A percentile compares a stretch with the other conserved stretches of the same genome.
Conservation (phyloP, 2,329 filamentous ascomycete genomes). For the Pseudofabraea citricarpa region DNA sequence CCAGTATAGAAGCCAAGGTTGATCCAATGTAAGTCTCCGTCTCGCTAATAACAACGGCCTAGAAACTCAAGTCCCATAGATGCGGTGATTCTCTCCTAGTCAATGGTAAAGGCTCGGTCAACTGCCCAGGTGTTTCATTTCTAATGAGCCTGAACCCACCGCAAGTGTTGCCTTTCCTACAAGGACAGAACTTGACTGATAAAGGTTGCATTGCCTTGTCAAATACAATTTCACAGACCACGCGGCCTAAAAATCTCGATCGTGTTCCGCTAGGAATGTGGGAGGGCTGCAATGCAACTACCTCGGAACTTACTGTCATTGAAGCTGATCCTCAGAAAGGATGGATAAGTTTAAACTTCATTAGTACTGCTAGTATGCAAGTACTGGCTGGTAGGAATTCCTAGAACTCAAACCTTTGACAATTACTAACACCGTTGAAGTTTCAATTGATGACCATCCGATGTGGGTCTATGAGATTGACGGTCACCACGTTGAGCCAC, state of each 20-base stretch:
- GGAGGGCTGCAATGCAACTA: slow-evolving; percentile 19
- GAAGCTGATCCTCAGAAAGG: slow-evolving; percentile 27
- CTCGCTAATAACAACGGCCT: no score
- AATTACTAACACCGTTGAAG: slow-evolving; percentile 18
- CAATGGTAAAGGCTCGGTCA: slow-evolving; percentile 17
- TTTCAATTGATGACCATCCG: slow-evolving; percentile 38
- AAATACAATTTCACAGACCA: slow-evolving; percentile 13
- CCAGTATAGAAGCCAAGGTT: no score
- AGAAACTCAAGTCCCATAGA: background rate
- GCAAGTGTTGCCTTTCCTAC: no score
- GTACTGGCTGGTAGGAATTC: no score
- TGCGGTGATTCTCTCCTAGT: slow-evolving; percentile 16
- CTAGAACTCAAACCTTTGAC: no score
- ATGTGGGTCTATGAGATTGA: slow-evolving; percentile 40
- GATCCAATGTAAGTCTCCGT: slow-evolving; percentile 4
- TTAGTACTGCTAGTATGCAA: slow-evolving; percentile 30
- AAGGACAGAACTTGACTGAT: slow-evolving; percentile 17
- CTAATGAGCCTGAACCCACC: slow-evolving; percentile 8
- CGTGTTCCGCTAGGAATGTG: slow-evolving; percentile 19
- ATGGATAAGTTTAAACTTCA: slow-evolving; percentile 34
- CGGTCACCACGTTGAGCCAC: slow-evolving; percentile 36
- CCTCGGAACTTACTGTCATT: slow-evolving; percentile 24
- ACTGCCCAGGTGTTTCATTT: slow-evolving; percentile 16
- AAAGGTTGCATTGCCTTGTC: slow-evolving; percentile 23
- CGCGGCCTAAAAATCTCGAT: slow-evolving; percentile 19